Evolutionary conservation across 179 eudicot species (phyloP), one percentile per base, ranked within the genome.

Genomic region (Patellifolia procumbens): DNA sequence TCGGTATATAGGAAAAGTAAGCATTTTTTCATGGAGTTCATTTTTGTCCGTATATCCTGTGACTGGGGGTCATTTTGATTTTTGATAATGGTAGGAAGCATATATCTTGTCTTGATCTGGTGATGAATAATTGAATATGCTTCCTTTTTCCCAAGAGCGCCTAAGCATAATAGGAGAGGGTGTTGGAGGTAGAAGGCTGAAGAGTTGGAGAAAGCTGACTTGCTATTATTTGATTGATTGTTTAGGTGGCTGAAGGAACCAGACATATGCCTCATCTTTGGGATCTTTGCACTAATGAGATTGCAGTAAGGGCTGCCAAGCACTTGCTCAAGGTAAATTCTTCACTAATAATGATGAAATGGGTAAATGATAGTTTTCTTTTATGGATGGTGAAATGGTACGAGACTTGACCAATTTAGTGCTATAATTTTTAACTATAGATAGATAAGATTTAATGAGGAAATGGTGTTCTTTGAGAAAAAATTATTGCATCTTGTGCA

Each of bases 1-100:
- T 73, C 97, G 99, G 2, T 96, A 96, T 81, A 87, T 96, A 76
- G 99, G 98, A 80, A 93, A 88, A 83, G 99, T 91, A 85, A 84
- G 88, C 62, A 51, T 81, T 26, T 35, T 74, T n/a, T 13, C 61
- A 37, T 70, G 26, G 35, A 22, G 35, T 31, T 29, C 4, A 43
- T 43, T n/a, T 62, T 42, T 46, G 16, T 45, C 6, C 6, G 9
- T 46, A n/a, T 31, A 9, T 20, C 32, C n/a, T 45, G n/a, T 15
- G 39, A 32, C 29, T 64, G 26, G 45, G 32, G 12, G 37, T 37
- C 48, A 35, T 10, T 8, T 32, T 52, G 61, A 26, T 37, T 16
- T 4, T 1, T 59, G 17, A 58, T 39, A 15, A 7, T 20, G 31
- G 19, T 37, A 13, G 56, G 49, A 19, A 66, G 20, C 46, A 15